phyloP scores from a whole-genome alignment of 148 eudicot species.

The Vaccinium darrowii region DNA sequence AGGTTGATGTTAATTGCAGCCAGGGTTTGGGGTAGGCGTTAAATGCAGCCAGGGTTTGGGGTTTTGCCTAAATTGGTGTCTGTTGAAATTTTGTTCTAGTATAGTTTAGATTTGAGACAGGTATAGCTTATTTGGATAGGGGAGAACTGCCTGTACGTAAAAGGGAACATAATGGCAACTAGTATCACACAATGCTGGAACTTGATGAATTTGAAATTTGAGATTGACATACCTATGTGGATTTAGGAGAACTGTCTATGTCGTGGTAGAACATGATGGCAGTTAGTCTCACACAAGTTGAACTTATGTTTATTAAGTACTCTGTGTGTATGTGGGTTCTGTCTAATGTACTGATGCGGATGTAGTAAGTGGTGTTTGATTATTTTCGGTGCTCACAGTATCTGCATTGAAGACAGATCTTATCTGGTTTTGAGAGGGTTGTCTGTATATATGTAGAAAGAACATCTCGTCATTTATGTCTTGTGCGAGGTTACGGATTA shows the following conservation, averaged over 20 bases:
- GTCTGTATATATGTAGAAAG: not conserved
- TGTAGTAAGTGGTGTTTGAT: not conserved
- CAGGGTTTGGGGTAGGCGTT: not conserved
- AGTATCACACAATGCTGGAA: not conserved
- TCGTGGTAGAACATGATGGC: not conserved
- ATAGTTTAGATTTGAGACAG: not conserved
- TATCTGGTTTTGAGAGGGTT: not conserved
- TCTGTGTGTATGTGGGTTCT: not conserved
- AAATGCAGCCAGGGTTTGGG: not conserved
- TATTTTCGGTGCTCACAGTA: not conserved
- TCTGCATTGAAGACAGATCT: not conserved
- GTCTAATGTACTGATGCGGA: not conserved
- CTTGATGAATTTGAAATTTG: not conserved
- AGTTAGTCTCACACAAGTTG: not conserved
- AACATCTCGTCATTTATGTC: not conserved
- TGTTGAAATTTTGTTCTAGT: not conserved
- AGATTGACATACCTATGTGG: not conserved
- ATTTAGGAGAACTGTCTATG: not conserved
- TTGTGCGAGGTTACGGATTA: not conserved
- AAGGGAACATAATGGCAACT: not conserved
- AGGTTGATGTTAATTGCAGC: not conserved
- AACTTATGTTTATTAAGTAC: not conserved
- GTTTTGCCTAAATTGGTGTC: not conserved
- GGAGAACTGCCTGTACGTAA: not conserved
- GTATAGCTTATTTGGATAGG: not conserved